Evolutionary conservation across 768 basidiomycete genomes (phyloP).

Genomic region (Boletus speciosus): DNA sequence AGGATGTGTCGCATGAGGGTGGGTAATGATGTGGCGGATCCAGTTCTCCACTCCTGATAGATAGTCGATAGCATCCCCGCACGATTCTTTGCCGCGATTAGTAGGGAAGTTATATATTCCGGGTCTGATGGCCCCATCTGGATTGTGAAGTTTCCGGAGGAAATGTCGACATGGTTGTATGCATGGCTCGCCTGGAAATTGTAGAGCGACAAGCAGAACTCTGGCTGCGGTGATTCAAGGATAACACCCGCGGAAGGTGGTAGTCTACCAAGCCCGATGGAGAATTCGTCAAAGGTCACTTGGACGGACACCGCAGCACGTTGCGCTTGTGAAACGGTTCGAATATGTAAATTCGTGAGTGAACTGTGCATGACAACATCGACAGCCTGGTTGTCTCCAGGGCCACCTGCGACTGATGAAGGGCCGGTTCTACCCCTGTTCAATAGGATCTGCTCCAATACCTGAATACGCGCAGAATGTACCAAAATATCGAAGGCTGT

Average conservation of each 20-base stretch:
- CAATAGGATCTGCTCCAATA: conserved; percentile 44
- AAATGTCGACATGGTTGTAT: conserved; percentile 13
- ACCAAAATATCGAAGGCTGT: conserved; percentile 43
- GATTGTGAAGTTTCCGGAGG: conserved; percentile 19
- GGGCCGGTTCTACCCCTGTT: neutral
- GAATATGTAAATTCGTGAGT: conserved; percentile 17
- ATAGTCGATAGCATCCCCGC: conserved; percentile 13
- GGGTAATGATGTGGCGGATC: conserved; percentile 32
- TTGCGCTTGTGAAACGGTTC: conserved; percentile 1
- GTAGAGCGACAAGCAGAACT: conserved; percentile 20
- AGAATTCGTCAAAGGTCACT: conserved; percentile 16
- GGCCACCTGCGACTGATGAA: neutral
- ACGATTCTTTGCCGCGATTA: conserved; percentile 12
- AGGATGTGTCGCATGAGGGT: conserved; percentile 49
- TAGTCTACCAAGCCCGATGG: conserved; percentile 9
- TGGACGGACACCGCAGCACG: neutral
- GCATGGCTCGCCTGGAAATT: conserved; percentile 16
- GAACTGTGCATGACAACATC: conserved; percentile 20
- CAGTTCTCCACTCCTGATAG: conserved; percentile 29
- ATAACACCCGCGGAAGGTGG: neutral
- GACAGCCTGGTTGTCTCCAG: conserved; percentile 3
- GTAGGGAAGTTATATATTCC: conserved; percentile 22
- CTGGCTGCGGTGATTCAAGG: conserved; percentile 10
- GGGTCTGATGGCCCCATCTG: conserved; percentile 32
- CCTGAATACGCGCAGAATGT: conserved; percentile 37